Conservation (phyloP, 1,284 basidiomycete species). For the Malassezia equina region DNA sequence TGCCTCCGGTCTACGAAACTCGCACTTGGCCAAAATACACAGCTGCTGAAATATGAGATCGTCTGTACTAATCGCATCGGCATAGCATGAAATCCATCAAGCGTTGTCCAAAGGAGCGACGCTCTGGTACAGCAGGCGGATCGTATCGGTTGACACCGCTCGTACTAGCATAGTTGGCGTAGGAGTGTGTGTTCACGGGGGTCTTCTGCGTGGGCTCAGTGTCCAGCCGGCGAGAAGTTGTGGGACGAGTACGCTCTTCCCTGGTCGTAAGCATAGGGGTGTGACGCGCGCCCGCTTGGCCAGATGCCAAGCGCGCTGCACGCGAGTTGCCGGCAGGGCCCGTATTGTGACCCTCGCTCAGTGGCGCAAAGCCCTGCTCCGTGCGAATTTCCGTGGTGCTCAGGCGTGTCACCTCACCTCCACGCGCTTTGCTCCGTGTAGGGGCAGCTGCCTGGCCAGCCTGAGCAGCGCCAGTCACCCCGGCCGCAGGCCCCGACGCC, state of each 20-base stretch:
- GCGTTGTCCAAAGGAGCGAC: conserved; percentile 15
- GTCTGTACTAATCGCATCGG: conserved; percentile 10
- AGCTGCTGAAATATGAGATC: no score
- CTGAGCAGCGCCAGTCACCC: neutral
- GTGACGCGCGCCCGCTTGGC: neutral
- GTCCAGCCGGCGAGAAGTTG: neutral
- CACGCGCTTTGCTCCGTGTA: neutral
- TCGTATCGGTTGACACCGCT: neutral
- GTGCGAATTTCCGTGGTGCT: conserved; percentile 18
- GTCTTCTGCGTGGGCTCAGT: neutral
- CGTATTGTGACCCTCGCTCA: neutral
- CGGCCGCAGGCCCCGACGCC: neutral
- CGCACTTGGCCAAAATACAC: neutral
- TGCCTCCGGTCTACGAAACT: no score
- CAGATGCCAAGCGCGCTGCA: neutral
- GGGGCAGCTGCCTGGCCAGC: neutral
- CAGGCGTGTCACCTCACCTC: conserved; percentile 1
- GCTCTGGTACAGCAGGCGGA: conserved; percentile 1
- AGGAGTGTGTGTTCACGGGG: neutral
- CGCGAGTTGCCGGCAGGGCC: conserved; percentile 1
- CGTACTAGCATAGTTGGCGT: neutral
- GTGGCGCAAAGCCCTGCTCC: conserved; percentile 9
- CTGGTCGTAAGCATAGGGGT: neutral
- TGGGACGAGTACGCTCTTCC: neutral
- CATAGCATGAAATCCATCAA: conserved; percentile 18